Base-by-base conservation (phyloP, 371 early-diverging fungal genomes). In the Agmasoma carcini region DNA sequence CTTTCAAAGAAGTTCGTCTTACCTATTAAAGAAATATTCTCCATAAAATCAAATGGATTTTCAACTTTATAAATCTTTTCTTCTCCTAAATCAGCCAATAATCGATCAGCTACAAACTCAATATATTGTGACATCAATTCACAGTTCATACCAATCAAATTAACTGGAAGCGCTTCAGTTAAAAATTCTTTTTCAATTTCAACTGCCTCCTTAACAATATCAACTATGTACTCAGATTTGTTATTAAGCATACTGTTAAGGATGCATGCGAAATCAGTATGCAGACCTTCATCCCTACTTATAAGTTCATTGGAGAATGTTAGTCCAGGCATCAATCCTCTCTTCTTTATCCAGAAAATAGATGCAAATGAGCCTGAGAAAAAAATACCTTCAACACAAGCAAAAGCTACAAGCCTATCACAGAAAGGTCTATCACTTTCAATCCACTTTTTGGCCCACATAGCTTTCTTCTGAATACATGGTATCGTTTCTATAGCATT, bases 1-100 rank as follows among this genome's bases (percentile, higher is more conserved):
- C 94, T 94, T 78, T 97, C 98, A 67, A 97, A 97, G 79, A 97
- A 97, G 80, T 97, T 97, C 53, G 95, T 91, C 80, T 97, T 97
- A 66, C 95, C 95, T 45, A 53, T 25, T 61, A 97, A 78, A 26
- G 89, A 88, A 71, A 95, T 93, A 79, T 92, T 77, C 71, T 95
- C 98, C 98, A 97, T 97, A 68, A 95, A 97, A 73, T 93, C 94
- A 66, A 97, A 97, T 41, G 98, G 98, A 72, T 97, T 97, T 65
- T 82, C 77, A 1, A 79, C 81, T 36, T 85, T 81, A 80, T 85
- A 97, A 60, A 80, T 69, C 78, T 94, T 94, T 43, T 75, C 69
- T 54, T 81, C 80, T 23, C 88, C 90, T 27, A 97, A 80, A n/a
- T 86, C 82, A 19, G 88, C 84, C 46, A 95, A 75, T 29, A 97